phyloP scores from a whole-genome alignment of 202 grass and related monocot genomes.

The Hordeum pubiflorum region DNA sequence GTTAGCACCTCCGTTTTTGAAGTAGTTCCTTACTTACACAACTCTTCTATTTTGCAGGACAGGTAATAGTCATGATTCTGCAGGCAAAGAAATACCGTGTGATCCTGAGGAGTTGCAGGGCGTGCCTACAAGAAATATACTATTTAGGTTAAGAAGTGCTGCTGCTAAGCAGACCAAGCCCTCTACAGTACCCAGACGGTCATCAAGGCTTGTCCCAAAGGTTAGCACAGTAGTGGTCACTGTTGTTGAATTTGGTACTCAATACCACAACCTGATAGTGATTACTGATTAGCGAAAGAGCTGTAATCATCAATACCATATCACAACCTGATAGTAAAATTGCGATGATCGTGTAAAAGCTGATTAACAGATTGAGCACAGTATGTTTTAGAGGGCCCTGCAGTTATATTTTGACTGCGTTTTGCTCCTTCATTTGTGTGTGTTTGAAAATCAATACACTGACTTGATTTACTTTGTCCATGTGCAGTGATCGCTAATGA shows the following conservation, averaged over 20 bases:
- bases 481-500: constrained; percentile 31
- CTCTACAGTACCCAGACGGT: constrained; percentile 48
- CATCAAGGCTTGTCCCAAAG: constrained; percentile 59
- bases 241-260: background rate
- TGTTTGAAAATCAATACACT: background rate
- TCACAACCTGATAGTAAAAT: background rate
- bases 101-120: constrained; percentile 32
- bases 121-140: constrained; percentile 47
- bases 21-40: constrained; percentile 20
- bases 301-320: background rate
- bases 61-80: constrained; percentile 33
- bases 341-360: background rate
- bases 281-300: background rate
- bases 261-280: background rate
- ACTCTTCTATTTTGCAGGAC: constrained; percentile 40
- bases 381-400: constrained; percentile 3
- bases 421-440: background rate
- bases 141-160: constrained; percentile 68
- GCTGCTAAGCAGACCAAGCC: constrained; percentile 37
- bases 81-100: constrained; percentile 14
- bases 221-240: constrained; percentile 33
- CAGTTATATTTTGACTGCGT: background rate
- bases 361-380: constrained; percentile 12
- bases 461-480: constrained; percentile 20
- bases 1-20: constrained; percentile 7